Evolutionary conservation across 345 rosid genomes (phyloP).

Genomic region (Odontarrhena argentea): DNA sequence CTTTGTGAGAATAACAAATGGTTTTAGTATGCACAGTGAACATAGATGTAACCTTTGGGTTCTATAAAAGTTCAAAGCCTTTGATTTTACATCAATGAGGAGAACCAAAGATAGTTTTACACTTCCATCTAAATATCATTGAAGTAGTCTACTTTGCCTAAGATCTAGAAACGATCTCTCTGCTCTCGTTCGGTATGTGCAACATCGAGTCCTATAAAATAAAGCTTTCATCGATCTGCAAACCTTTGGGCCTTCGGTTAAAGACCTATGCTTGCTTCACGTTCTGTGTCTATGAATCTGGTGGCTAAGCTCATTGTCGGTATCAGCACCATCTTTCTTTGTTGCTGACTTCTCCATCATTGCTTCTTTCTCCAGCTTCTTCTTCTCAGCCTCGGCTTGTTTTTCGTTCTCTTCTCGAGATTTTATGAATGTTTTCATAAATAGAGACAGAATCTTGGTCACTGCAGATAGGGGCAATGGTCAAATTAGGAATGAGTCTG

Average conservation of each 20-base stretch:
- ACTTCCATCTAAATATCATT: constrained; percentile 28
- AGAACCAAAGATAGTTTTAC: constrained; percentile 21
- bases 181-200: constrained; percentile 35
- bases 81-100: constrained; percentile 35
- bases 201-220: constrained; percentile 22
- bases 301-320: constrained; percentile 40
- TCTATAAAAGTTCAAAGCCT: constrained; percentile 19
- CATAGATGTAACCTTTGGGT: background rate
- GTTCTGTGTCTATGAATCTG: constrained; percentile 45
- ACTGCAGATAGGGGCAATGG: constrained; percentile 53
- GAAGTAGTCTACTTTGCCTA: constrained; percentile 35
- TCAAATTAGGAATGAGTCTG: background rate
- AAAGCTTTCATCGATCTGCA: constrained; percentile 29
- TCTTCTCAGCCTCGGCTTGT: constrained; percentile 85
- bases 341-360: constrained; percentile 60
- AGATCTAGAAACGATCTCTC: constrained; percentile 35
- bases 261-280: constrained; percentile 19
- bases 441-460: constrained; percentile 78
- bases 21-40: constrained; percentile 4
- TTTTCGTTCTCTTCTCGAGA: constrained; percentile 81
- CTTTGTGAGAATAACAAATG: background rate
- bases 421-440: constrained; percentile 81
- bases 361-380: constrained; percentile 89
- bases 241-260: constrained; percentile 16
- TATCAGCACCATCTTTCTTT: constrained; percentile 57